These are phyloP conservation scores for Gaillardinia entomophila DNA, from an alignment of 805 yeast species.

Conservation along the genomic window DNA sequence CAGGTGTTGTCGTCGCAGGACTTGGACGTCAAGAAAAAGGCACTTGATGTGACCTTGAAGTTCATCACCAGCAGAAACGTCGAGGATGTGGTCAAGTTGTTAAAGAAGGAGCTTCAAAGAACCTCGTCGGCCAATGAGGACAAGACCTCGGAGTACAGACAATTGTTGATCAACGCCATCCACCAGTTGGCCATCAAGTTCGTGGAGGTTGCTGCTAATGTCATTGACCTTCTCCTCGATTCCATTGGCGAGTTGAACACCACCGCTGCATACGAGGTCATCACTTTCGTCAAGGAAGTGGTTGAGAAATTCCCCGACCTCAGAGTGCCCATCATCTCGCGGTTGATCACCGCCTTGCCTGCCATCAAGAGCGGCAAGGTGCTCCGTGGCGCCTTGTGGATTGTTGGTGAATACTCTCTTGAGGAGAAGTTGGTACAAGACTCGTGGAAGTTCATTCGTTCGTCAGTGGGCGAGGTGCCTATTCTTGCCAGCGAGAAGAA, in stretches of 20 bases:
- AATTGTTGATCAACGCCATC: constrained; percentile 78
- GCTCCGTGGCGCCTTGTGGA: constrained; percentile 91
- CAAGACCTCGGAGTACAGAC: constrained; percentile 80
- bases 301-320: constrained; percentile 85
- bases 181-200: constrained; percentile 85
- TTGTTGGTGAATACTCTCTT: constrained; percentile 84
- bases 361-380: constrained; percentile 82
- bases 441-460: constrained; percentile 83
- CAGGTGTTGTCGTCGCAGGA: constrained; percentile 86
- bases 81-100: constrained; percentile 85
- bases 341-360: constrained; percentile 58
- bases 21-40: constrained; percentile 83
- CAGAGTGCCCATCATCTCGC: constrained; percentile 56
- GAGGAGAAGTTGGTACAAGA: constrained; percentile 67
- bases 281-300: constrained; percentile 89
- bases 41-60: constrained; percentile 75
- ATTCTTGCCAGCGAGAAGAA: constrained; percentile 69
- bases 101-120: constrained; percentile 83
- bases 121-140: constrained; percentile 72
- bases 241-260: constrained; percentile 81
- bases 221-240: constrained; percentile 81
- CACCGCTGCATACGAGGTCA: constrained; percentile 81
- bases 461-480: constrained; percentile 86
- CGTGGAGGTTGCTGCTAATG: constrained; percentile 86
- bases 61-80: constrained; percentile 84